Evolutionary conservation across 164 flowering plant genomes (phyloP).

Genomic region (Malania oleifera): DNA sequence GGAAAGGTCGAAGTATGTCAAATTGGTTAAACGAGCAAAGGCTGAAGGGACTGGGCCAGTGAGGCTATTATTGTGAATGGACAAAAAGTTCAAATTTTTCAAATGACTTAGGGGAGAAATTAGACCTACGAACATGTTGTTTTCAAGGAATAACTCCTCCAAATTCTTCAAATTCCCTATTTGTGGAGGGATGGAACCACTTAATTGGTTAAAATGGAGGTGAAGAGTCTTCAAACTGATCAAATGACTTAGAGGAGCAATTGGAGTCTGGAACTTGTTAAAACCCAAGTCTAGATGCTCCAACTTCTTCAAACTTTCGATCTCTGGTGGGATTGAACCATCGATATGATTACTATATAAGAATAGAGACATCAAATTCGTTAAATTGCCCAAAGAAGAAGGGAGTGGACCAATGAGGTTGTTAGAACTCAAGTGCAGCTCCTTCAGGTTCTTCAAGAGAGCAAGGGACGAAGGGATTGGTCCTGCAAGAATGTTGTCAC

Average conservation of each 20-base stretch:
- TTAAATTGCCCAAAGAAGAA: background rate
- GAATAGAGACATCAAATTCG: background rate
- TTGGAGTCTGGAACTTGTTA: too few relatives aligned
- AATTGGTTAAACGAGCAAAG: background rate
- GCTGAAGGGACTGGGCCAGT: constrained; percentile 7
- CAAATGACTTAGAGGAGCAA: too few relatives aligned
- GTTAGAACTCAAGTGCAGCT: background rate
- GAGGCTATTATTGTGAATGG: background rate
- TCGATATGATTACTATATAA: background rate
- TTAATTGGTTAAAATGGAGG: too few relatives aligned
- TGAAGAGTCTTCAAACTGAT: too few relatives aligned
- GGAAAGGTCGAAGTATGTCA: too few relatives aligned
- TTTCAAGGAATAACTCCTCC: too few relatives aligned
- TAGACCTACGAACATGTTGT: too few relatives aligned
- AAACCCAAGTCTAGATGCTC: too few relatives aligned
- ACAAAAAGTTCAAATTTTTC: background rate
- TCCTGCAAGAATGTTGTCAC: background rate
- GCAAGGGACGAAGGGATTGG: constrained; percentile 4
- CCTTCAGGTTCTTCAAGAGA: background rate
- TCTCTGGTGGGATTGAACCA: background rate
- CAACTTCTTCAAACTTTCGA: too few relatives aligned
- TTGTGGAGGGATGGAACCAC: too few relatives aligned
- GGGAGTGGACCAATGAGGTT: constrained; percentile 11
- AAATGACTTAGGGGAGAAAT: too few relatives aligned
- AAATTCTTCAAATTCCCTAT: too few relatives aligned